phyloP scores from a whole-genome alignment of 2,329 filamentous ascomycete species.

The Ceratocystis huliohia region DNA sequence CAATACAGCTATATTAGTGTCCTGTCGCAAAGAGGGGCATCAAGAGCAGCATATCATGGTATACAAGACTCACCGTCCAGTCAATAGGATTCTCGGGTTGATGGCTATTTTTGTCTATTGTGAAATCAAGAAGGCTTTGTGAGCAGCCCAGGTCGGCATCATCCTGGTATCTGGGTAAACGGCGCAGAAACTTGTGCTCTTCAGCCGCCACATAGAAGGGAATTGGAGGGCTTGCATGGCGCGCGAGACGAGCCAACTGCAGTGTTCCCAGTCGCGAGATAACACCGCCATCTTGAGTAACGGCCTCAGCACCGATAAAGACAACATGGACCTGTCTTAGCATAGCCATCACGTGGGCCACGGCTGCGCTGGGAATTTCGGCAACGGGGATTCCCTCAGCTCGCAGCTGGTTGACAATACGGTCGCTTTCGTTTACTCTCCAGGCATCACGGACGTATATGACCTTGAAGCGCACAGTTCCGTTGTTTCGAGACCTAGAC shows the following conservation, averaged over 20 bases:
- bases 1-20: conserved; percentile 24
- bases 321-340: conserved; percentile 50
- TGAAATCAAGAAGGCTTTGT: conserved; percentile 66
- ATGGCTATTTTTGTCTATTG: conserved; percentile 37
- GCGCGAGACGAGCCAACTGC: conserved; percentile 73
- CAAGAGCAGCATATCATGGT: conserved; percentile 3
- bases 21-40: neutral
- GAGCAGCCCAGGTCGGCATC: conserved; percentile 60
- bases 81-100: conserved; percentile 49
- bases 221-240: conserved; percentile 42
- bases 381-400: conserved; percentile 69
- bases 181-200: conserved; percentile 89
- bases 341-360: conserved; percentile 61
- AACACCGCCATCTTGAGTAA: conserved; percentile 87
- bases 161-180: conserved; percentile 56
- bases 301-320: conserved; percentile 64
- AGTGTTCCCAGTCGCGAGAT: conserved; percentile 77
- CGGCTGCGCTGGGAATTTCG: conserved; percentile 42
- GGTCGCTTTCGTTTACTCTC: conserved; percentile 48
- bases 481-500: conserved; percentile 39
- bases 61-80: conserved; percentile 46
- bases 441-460: conserved; percentile 59
- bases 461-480: conserved; percentile 60
- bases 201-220: conserved; percentile 87
- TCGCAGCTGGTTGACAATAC: conserved; percentile 59